phyloP scores from a whole-genome alignment of 2,329 filamentous ascomycete species.

The Clonostachys sp. region DNA sequence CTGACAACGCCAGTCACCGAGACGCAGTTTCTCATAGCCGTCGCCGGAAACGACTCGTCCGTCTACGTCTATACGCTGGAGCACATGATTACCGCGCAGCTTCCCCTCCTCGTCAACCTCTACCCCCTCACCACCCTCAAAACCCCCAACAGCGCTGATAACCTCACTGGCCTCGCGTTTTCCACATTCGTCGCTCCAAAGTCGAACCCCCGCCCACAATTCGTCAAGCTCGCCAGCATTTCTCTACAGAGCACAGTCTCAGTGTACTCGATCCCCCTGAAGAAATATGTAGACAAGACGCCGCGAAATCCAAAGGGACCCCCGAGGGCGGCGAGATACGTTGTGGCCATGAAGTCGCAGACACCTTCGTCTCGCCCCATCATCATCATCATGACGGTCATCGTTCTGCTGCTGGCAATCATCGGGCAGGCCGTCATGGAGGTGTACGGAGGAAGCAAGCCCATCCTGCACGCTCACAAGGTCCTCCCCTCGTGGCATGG shows the following conservation, averaged over 20 bases:
- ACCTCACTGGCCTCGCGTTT: constrained; percentile 56
- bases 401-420: constrained; percentile 57
- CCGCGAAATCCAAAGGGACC: constrained; percentile 26
- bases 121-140: constrained; percentile 48
- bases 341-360: constrained; percentile 57
- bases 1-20: constrained; percentile 50
- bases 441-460: constrained; percentile 50
- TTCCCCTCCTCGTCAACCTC: constrained; percentile 48
- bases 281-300: constrained; percentile 30
- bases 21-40: constrained; percentile 74
- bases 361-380: constrained; percentile 45
- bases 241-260: constrained; percentile 76
- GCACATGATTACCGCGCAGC: constrained; percentile 43
- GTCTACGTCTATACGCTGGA: constrained; percentile 76
- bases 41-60: constrained; percentile 75
- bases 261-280: constrained; percentile 74
- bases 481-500: constrained; percentile 46
- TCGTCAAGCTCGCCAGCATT: constrained; percentile 73
- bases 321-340: constrained; percentile 59
- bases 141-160: constrained; percentile 42
- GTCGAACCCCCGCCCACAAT: constrained; percentile 26
- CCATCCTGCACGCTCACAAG: constrained; percentile 49
- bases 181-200: constrained; percentile 53
- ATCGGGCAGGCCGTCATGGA: constrained; percentile 63
- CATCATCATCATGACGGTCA: constrained; percentile 46